Percentiles rank a stretch among this genome's conserved stretches.
These are phyloP conservation scores for Trametopsis cervina DNA, from an alignment of 768 basidiomycete species.

Conservation along the genomic window DNA sequence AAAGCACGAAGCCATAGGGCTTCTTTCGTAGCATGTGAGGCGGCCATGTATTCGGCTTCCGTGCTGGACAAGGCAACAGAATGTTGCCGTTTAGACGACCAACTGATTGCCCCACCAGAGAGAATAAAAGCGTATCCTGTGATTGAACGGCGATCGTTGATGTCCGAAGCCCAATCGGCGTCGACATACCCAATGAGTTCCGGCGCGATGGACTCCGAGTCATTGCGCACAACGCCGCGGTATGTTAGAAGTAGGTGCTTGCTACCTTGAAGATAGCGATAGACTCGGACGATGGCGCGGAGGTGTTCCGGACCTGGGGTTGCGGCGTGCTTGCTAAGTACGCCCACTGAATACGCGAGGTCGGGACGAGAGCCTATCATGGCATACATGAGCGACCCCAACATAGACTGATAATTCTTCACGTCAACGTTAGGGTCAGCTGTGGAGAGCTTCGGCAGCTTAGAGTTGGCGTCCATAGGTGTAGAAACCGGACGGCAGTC, in stretches of 20 bases:
- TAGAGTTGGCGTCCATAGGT: conserved; percentile 15
- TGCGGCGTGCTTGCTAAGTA: not conserved
- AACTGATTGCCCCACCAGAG: conserved; percentile 20
- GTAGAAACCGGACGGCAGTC: conserved; percentile 18
- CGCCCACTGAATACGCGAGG: conserved; percentile 25
- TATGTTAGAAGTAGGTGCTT: conserved; percentile 17
- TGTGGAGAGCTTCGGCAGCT: conserved; percentile 7
- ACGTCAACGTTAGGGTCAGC: conserved; percentile 9
- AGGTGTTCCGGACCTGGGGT: conserved; percentile 24
- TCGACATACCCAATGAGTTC: conserved; percentile 19
- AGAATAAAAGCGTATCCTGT: conserved; percentile 25
- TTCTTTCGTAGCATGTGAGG: conserved; percentile 21
- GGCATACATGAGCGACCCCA: conserved; percentile 22
- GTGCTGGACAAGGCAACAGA: conserved; percentile 25
- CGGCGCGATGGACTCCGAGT: conserved; percentile 2
- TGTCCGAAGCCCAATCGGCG: conserved; percentile 28
- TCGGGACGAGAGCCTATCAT: conserved; percentile 29
- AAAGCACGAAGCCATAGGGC: conserved; percentile 22
- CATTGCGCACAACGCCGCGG: not conserved
- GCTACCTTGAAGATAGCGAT: conserved; percentile 29
- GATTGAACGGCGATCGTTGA: conserved; percentile 15
- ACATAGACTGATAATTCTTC: conserved; percentile 11
- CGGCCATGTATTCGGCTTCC: conserved; percentile 31
- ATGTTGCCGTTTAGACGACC: conserved; percentile 25
- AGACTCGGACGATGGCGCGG: conserved; percentile 26